phyloP scores from a whole-genome alignment of 2,329 filamentous ascomycete genomes.

The Meredithiella fracta region DNA sequence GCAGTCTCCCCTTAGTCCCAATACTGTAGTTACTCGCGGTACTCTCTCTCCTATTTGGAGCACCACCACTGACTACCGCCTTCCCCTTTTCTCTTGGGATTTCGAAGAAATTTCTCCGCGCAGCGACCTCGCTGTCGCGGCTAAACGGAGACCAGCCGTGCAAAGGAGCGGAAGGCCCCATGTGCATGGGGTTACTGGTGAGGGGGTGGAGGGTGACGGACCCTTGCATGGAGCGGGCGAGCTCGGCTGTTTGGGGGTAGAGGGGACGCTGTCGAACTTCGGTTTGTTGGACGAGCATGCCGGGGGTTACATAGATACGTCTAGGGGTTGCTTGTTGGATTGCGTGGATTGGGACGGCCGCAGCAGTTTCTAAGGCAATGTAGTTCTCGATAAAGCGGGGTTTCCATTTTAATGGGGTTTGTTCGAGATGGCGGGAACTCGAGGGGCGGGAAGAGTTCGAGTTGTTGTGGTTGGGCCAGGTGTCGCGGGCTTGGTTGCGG shows the following conservation, averaged over 20 bases:
- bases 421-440: background rate
- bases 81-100: background rate
- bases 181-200: background rate
- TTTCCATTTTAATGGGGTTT: conserved; percentile 5
- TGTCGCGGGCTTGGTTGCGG: conserved; percentile 9
- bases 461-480: conserved; percentile 10
- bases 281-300: conserved; percentile 1
- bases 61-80: background rate
- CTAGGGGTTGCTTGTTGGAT: background rate
- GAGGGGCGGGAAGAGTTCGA: background rate
- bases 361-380: background rate
- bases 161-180: background rate
- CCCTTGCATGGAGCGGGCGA: background rate
- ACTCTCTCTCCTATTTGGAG: background rate
- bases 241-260: background rate
- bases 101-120: conserved; percentile 9
- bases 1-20: conserved; percentile 4
- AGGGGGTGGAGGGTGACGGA: background rate
- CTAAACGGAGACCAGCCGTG: conserved; percentile 7
- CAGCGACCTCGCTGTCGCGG: conserved; percentile 3
- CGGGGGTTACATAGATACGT: background rate
- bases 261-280: background rate
- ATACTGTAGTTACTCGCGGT: conserved; percentile 6
- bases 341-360: background rate
- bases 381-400: conserved; percentile 5